Evolutionary conservation across 345 rosid genomes (phyloP).

Genomic region (Corchorus olitorius): DNA sequence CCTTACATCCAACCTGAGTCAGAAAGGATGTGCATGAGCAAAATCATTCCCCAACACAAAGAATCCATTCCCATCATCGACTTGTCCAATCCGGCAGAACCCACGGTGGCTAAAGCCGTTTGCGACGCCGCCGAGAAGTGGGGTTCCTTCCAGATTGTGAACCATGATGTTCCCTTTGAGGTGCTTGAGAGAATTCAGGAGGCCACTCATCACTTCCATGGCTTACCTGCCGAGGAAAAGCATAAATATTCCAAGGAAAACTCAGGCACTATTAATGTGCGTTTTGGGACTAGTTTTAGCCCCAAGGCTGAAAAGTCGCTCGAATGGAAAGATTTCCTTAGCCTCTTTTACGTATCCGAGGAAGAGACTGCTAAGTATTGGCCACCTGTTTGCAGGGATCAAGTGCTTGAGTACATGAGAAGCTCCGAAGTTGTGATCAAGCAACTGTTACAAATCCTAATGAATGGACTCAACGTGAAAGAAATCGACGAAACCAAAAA

Average conservation of each 20-base stretch:
- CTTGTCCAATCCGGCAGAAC: slow-evolving; percentile 27
- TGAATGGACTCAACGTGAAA: slow-evolving; percentile 25
- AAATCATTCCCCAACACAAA: background rate
- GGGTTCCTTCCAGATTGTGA: slow-evolving; percentile 37
- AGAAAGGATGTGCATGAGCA: slow-evolving; percentile 12
- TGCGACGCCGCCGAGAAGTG: slow-evolving; percentile 38
- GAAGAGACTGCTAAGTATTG: slow-evolving; percentile 32
- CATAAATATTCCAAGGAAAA: slow-evolving; percentile 25
- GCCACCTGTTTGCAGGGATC: slow-evolving; percentile 42
- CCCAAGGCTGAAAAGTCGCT: slow-evolving; percentile 35
- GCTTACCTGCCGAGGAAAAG: slow-evolving; percentile 29
- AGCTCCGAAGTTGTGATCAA: slow-evolving; percentile 25
- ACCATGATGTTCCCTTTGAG: slow-evolving; percentile 29
- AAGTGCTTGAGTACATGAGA: slow-evolving; percentile 36
- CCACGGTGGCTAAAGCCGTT: slow-evolving; percentile 23
- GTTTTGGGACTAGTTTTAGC: slow-evolving; percentile 32
- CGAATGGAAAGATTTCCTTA: slow-evolving; percentile 41
- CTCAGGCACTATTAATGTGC: slow-evolving; percentile 24
- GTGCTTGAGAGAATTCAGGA: slow-evolving; percentile 23
- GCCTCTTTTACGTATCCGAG: slow-evolving; percentile 33
- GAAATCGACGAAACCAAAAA: slow-evolving; percentile 22
- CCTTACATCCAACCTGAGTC: slow-evolving; percentile 32
- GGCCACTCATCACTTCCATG: slow-evolving; percentile 32
- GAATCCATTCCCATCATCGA: slow-evolving; percentile 27
- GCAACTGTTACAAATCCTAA: slow-evolving; percentile 22